phyloP scores from a whole-genome alignment of 768 basidiomycete genomes.

The Obba rivulosa region DNA sequence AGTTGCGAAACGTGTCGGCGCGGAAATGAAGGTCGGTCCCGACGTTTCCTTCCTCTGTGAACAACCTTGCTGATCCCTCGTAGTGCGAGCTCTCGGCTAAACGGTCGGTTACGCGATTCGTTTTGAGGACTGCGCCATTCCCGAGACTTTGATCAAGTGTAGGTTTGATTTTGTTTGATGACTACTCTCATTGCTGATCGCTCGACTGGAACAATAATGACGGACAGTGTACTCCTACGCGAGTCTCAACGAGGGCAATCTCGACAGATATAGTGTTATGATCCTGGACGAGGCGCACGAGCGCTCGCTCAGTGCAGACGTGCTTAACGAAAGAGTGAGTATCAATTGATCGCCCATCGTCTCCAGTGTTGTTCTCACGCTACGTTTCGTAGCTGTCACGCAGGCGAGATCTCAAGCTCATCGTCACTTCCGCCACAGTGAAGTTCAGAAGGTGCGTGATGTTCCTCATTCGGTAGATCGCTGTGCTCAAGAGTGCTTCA shows the following conservation, averaged over 20 bases:
- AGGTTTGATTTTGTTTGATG: constrained; percentile 20
- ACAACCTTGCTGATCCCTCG: constrained; percentile 7
- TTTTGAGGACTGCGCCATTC: constrained; percentile 94
- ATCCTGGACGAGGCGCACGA: constrained; percentile 99
- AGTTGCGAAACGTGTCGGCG: constrained; percentile 98
- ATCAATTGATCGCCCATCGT: too few relatives aligned
- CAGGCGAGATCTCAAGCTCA: constrained; percentile 88
- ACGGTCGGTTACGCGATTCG: constrained; percentile 97
- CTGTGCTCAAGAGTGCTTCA: constrained; percentile 23
- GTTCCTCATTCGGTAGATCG: neutral
- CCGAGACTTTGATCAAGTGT: constrained; percentile 98
- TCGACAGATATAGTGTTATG: constrained; percentile 94
- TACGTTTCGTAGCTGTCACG: too few relatives aligned
- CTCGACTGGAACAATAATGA: constrained; percentile 76
- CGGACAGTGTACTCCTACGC: constrained; percentile 95
- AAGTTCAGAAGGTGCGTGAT: constrained; percentile 87
- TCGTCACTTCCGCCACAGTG: constrained; percentile 99
- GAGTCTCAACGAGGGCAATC: constrained; percentile 99
- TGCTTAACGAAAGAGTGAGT: constrained; percentile 91
- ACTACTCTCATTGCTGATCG: neutral
- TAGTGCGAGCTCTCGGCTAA: constrained; percentile 84
- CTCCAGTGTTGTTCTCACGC: too few relatives aligned
- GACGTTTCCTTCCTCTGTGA: neutral
- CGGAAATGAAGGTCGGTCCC: constrained; percentile 88
- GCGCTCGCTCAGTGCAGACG: constrained; percentile 94